Conservation (phyloP, 2,329 filamentous ascomycete genomes). For the Emmonsiellopsis sp. region DNA sequence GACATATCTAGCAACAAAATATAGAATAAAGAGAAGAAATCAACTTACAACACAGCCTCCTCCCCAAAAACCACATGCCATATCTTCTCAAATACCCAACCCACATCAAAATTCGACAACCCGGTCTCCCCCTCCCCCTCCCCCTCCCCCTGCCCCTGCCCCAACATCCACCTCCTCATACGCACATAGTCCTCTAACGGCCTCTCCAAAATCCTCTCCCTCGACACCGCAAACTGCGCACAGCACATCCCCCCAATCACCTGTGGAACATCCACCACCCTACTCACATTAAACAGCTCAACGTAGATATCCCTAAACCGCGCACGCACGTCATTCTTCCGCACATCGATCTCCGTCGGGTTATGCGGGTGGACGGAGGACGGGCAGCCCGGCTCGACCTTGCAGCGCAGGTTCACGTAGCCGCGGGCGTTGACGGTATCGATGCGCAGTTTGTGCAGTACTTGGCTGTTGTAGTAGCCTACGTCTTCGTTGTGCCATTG, state of each 20-base stretch:
- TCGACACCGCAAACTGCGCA: slow-evolving; percentile 55
- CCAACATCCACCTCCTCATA: slow-evolving; percentile 52
- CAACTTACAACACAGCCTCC: slow-evolving; percentile 31
- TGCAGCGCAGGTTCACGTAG: slow-evolving; percentile 54
- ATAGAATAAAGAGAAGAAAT: neutral
- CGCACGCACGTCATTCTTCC: slow-evolving; percentile 15
- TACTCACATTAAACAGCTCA: slow-evolving; percentile 23
- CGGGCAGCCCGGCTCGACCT: slow-evolving; percentile 48
- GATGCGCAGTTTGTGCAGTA: slow-evolving; percentile 38
- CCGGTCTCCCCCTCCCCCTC: slow-evolving; percentile 22
- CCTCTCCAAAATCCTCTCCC: slow-evolving; percentile 42
- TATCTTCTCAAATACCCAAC: slow-evolving; percentile 55
- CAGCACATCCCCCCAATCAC: slow-evolving; percentile 52
- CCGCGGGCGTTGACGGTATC: slow-evolving; percentile 46
- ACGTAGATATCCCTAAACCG: slow-evolving; percentile 15
- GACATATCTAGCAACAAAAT: neutral
- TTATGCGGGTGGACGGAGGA: slow-evolving; percentile 23
- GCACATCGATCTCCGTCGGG: slow-evolving; percentile 9
- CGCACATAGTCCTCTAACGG: slow-evolving; percentile 46
- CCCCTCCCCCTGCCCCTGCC: slow-evolving; percentile 20
- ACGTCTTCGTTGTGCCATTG: slow-evolving; percentile 50
- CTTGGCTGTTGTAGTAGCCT: slow-evolving; percentile 44
- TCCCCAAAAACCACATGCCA: slow-evolving; percentile 52
- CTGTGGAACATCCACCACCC: slow-evolving; percentile 5
- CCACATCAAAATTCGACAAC: slow-evolving; percentile 46